Base-by-base conservation (phyloP, 2,329 filamentous ascomycete genomes). In the Cladosporium colombiae region DNA sequence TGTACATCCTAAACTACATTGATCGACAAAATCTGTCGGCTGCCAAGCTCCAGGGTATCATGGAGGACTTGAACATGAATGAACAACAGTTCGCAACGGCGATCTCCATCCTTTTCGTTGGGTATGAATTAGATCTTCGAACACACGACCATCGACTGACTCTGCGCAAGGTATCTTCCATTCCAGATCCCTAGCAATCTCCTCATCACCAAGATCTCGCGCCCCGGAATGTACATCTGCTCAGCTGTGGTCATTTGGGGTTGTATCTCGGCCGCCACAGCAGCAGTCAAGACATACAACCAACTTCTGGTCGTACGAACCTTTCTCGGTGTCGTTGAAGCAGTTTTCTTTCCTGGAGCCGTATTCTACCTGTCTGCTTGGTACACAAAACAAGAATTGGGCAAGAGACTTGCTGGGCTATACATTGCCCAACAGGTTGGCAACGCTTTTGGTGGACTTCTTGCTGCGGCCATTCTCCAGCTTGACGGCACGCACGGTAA, bases 381-480 rank as follows among this genome's bases (percentile, higher is more conserved):
- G 82, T 86, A 85, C 68, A 85, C 82, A 1, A 81, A 81, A 62
- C 78, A 81, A 37, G 84, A 86, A 67, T 71, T 86, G 21, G 80
- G 53, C 13, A 65, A 58, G 16, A 3, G 62, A 14, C 40, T 65
- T 13, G 44, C 52, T 6, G 56, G 53, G 18, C 29, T 65, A 1
- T 65, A 65, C 56, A 65, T 78, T 0, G 79, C 80, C 3, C 77
- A 83, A 46, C 79, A 63, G 83, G 8, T 84, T 81, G 69, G 80
- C 80, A 31, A 80, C 84, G 83, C 83, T 1, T 86, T 86, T 69
- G 83, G 82, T 14, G 83, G 81, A 25, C 77, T 86, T 27, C 83
- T 86, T 62, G 83, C 82, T 7, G 84, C 84, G 2, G 82, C 89
- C 7, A 90, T 93, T 64, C 88, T 85, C 0, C 79, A 81, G 80